Percentiles rank a stretch among this genome's conserved stretches.
These are phyloP conservation scores for Ogataea henricii DNA, from an alignment of 805 yeast genomes.

Conservation along the genomic window DNA sequence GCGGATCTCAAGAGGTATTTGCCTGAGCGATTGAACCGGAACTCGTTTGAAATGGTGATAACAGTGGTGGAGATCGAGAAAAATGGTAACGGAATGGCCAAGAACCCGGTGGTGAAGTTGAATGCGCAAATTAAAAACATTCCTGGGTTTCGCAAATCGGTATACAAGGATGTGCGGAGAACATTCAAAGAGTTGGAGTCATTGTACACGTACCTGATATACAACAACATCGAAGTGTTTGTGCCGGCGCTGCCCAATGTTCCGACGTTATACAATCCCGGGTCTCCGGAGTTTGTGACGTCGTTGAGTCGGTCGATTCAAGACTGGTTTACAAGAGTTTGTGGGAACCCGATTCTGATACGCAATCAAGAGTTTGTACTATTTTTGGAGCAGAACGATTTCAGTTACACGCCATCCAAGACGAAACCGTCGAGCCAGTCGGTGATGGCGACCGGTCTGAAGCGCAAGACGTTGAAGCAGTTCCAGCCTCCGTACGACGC, in stretches of 20 bases:
- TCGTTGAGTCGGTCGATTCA: constrained; percentile 65
- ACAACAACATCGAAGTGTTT: constrained; percentile 87
- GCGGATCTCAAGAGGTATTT: constrained; percentile 46
- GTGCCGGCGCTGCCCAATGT: constrained; percentile 86
- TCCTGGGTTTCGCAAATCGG: constrained; percentile 71
- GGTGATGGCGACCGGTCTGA: constrained; percentile 78
- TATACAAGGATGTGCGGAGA: constrained; percentile 74
- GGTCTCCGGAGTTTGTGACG: constrained; percentile 75
- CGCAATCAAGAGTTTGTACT: constrained; percentile 86
- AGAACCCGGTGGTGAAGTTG: constrained; percentile 78
- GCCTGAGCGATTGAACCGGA: constrained; percentile 51
- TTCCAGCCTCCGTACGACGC: constrained; percentile 91
- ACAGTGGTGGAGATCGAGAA: constrained; percentile 72
- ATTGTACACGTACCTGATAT: constrained; percentile 74
- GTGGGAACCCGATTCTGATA: constrained; percentile 73
- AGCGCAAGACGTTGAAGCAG: constrained; percentile 89
- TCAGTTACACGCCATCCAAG: constrained; percentile 40
- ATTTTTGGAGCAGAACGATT: constrained; percentile 49
- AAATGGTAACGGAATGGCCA: constrained; percentile 54
- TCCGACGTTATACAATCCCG: constrained; percentile 76
- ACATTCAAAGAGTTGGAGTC: constrained; percentile 76
- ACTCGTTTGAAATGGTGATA: constrained; percentile 45
- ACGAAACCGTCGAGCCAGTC: constrained; percentile 40
- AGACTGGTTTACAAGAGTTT: constrained; percentile 80
- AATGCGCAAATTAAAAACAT: constrained; percentile 60